Percentiles rank a stretch among this genome's conserved stretches.
These are phyloP conservation scores for Wickerhamomyces alni DNA, from an alignment of 805 yeast genomes.

Conservation along the genomic window DNA sequence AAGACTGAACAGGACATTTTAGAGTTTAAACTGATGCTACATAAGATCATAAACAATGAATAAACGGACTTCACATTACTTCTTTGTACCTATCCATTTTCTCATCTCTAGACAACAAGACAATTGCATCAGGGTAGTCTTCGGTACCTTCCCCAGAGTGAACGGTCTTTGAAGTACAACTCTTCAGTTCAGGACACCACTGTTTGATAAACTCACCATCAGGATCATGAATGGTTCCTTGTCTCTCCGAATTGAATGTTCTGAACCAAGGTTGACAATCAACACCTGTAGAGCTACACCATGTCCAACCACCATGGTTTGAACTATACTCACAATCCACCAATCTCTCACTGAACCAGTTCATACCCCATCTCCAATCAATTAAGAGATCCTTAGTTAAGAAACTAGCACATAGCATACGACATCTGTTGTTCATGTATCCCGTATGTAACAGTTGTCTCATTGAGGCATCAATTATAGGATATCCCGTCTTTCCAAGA, in stretches of 20 bases:
- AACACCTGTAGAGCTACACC: slow-evolving; percentile 44
- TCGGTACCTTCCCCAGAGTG: slow-evolving; percentile 26
- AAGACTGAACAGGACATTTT: slow-evolving; percentile 4
- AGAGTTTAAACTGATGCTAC: slow-evolving; percentile 5
- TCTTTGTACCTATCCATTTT: slow-evolving; percentile 37
- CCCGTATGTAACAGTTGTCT: slow-evolving; percentile 45
- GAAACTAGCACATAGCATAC: slow-evolving; percentile 50
- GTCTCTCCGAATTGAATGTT: slow-evolving; percentile 46
- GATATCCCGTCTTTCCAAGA: slow-evolving; percentile 47
- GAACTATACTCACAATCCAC: slow-evolving; percentile 49
- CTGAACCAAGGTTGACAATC: slow-evolving; percentile 55
- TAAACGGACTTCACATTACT: slow-evolving; percentile 19
- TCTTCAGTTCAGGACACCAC: slow-evolving; percentile 44
- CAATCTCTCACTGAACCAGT: slow-evolving; percentile 41
- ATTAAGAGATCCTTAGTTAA: slow-evolving; percentile 42
- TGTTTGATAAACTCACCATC: slow-evolving; percentile 38
- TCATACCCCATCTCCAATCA: slow-evolving; percentile 53
- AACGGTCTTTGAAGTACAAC: slow-evolving; percentile 16
- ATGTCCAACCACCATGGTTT: slow-evolving; percentile 56
- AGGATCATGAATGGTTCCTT: slow-evolving; percentile 43
- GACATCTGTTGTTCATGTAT: slow-evolving; percentile 45
- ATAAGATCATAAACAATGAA: slow-evolving; percentile 2
- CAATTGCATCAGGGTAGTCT: slow-evolving; percentile 39
- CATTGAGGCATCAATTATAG: slow-evolving; percentile 56
- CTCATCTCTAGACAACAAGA: slow-evolving; percentile 32